Evolutionary conservation across 345 rosid genomes (phyloP), one percentile per base, ranked within the genome.

Genomic region (Garcia nutans): DNA sequence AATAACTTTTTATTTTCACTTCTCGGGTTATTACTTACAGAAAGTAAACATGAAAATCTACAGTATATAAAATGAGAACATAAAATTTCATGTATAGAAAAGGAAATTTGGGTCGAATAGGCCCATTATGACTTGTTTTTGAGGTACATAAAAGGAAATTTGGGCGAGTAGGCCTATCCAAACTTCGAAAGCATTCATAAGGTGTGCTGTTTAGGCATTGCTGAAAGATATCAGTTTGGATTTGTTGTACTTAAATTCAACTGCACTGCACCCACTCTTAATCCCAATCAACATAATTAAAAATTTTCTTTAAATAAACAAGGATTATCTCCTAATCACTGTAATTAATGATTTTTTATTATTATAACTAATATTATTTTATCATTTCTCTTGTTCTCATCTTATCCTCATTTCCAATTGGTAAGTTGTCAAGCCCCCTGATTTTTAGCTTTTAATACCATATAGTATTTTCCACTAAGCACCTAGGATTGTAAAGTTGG

Each of bases 191-290:
- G 50, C 13, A 8, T 47, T 47, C 3, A 9, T 10, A 47, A 11
- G 50, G 5, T 45, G 12, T 47, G 50, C 50, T 47, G 50, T 47
- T 47, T 47, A 11, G 11, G 4, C 37, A 33, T 33, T 2, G 37
- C 37, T 33, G 2, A 1, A 33, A 33, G 37, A 5, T 33, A 33
- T 33, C 4, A 33, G 41, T 37, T 23, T 15, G 60, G 16, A 55
- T 54, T 70, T 70, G 31, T 70, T 28, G 62, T 19, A 49, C 73
- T 54, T 70, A 41, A 70, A 19, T 28, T 26, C 73, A 55, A 23
- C 62, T 20, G 20, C 65, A 41, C 16, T 33, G 41, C 41, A 5
- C 41, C 41, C 41, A 5, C 6, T 37, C 41, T 6, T 8, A 60
- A 37, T 6, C 8, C 8, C 1, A 22, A 9, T 47, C 10, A 28